phyloP scores from a whole-genome alignment of 1,139 yeast species.

The Suhomyces bolitotheri region DNA sequence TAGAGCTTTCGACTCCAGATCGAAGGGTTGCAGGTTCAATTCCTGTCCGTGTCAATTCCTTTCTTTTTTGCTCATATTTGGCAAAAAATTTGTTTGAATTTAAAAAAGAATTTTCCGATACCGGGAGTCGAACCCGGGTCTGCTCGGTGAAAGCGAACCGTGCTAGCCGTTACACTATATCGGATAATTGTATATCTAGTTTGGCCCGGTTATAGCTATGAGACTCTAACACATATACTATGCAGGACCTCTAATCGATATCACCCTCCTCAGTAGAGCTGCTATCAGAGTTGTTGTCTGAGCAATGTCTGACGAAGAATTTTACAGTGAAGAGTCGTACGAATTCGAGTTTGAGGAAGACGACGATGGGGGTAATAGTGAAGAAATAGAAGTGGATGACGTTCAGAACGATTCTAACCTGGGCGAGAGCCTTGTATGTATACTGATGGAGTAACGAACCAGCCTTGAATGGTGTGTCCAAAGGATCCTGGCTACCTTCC shows the following conservation, averaged over 20 bases:
- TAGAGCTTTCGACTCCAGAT: conserved; percentile 86
- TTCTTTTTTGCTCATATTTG: conserved; percentile 6
- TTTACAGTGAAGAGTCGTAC: conserved; percentile 60
- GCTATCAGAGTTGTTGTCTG: too few species aligned
- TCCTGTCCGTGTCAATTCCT: conserved; percentile 24
- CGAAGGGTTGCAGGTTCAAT: conserved; percentile 53
- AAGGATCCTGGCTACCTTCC: too few species aligned
- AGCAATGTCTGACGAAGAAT: conserved; percentile 58
- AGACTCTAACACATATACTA: too few species aligned
- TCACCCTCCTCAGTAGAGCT: not conserved
- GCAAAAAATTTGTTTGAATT: not conserved
- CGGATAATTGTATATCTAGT: conserved; percentile 38
- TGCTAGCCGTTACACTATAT: conserved; percentile 81
- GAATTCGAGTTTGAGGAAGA: conserved; percentile 67
- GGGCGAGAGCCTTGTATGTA: too few species aligned
- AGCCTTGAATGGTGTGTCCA: too few species aligned
- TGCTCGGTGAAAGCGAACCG: conserved; percentile 84
- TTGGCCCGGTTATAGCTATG: not conserved
- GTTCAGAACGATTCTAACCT: conserved; percentile 25
- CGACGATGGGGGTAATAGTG: conserved; percentile 26
- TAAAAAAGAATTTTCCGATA: conserved; percentile 32
- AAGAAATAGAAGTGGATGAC: conserved; percentile 23
- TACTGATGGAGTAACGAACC: too few species aligned
- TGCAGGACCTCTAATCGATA: not conserved
- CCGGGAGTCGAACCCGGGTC: conserved; percentile 86